Evolutionary conservation across 768 basidiomycete species (phyloP), one percentile per base, ranked within the genome.

Genomic region (Collybia sordida): DNA sequence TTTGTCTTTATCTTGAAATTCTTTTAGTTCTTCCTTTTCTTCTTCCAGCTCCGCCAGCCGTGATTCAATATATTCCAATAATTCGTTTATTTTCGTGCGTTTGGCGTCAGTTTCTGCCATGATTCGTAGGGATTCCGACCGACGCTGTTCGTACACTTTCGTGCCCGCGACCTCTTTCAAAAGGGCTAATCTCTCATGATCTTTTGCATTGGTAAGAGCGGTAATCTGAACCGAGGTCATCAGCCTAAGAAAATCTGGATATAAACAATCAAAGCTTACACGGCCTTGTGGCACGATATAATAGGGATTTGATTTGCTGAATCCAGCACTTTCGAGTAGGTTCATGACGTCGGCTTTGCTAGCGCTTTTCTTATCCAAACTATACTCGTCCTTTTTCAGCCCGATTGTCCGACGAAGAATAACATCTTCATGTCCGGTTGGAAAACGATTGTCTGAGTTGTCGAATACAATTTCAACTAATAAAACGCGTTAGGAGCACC

Each of bases 201-300:
- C 97, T 66, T 97, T 97, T 19, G 95, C 95, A 55, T 98, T 99
- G 6, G 96, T 99, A 11, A 99, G 75, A 18, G 91, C 86, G 0
- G 96, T 98, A 54, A 99, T 98, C 91, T 97, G 55, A 2, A 12
- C 6, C 6, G 22, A 12, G 41, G 14, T 8, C 22, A 64, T 46
- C 62, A 21, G 17, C 11, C 6, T 34, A 25, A 21, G 55, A 23
- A 28, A 43, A 21, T 31, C 31, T 12, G 45, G 45, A 46, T n/a
- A 12, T 4, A 18, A 15, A 38, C 23, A 14, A 45, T 25, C 1
- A 7, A 8, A 14, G 79, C 86, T 68, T 59, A 97, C 95, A 44
- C 96, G 76, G 45, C 97, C 97, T 74, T 99, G 97, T 2, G 97
- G 97, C 0, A 98, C 96, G 57, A 99, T 99, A 61, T 98, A 99